Evolutionary conservation across 768 basidiomycete species (phyloP).

Genomic region (Omphalotus guepiniiformis): DNA sequence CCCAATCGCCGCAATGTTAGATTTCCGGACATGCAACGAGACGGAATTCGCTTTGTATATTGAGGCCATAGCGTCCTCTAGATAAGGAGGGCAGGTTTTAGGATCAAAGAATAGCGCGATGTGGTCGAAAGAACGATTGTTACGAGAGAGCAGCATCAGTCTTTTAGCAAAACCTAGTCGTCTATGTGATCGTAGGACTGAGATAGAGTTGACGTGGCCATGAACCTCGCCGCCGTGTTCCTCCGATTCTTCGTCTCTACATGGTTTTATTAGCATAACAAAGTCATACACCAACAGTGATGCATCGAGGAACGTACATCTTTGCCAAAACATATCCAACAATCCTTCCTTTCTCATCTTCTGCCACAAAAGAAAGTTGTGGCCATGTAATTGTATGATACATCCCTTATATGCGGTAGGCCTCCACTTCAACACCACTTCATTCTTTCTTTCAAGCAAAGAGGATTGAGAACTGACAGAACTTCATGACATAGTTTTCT

Average conservation of each 20-base stretch:
- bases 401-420: conserved; percentile 49
- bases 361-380: conserved; percentile 88
- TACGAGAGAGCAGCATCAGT: conserved; percentile 90
- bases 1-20: conserved; percentile 88
- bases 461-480: conserved; percentile 46
- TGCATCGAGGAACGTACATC: conserved; percentile 52
- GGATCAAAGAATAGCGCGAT: background rate
- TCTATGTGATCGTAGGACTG: conserved; percentile 85
- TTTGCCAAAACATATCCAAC: conserved; percentile 94
- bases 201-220: conserved; percentile 96
- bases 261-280: background rate
- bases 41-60: conserved; percentile 85
- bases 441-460: background rate
- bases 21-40: conserved; percentile 89
- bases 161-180: conserved; percentile 90
- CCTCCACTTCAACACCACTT: background rate
- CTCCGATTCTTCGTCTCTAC: conserved; percentile 42
- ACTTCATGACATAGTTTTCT: conserved; percentile 85
- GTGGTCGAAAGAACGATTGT: conserved; percentile 25
- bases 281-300: background rate
- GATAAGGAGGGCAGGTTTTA: background rate
- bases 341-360: conserved; percentile 82
- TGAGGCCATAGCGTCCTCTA: conserved; percentile 89
- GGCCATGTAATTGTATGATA: conserved; percentile 94
- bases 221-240: conserved; percentile 42